Evolutionary conservation across 257 asterid genomes (phyloP), one percentile per base, ranked within the genome.

Genomic region (Ballota nigra): DNA sequence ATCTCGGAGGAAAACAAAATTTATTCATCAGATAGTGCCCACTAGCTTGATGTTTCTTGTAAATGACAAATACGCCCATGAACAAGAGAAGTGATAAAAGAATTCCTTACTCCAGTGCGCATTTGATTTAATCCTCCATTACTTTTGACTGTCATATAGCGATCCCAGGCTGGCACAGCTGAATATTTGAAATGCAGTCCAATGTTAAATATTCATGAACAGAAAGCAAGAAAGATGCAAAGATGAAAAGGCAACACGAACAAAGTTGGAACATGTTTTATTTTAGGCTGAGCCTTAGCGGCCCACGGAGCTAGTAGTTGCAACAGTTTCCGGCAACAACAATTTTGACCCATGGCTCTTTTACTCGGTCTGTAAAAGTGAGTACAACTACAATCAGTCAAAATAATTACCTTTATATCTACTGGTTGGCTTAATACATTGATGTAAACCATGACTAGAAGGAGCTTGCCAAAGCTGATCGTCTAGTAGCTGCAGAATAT

Each of bases 91-190:
- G 52, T 33, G 57, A 57, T 12, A 51, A 20, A 38, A 34, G 33
- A 77, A 66, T 28, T 26, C 77, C 88, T 83, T 76, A 94, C 98
- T 75, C 98, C 98, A 49, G 92, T 83, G 40, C 96, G 89, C 98
- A 94, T 94, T 82, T 94, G 98, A 84, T 94, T 94, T 67, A 94
- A 80, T 75, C 97, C 97, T 60, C 98, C 98, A 72, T 94, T 94
- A 83, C 97, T 75, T 71, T 81, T 86, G 66, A 91, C 99, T 45
- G 99, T 94, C 80, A 94, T 83, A 75, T 91, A 94, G 72, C 78
- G 99, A 72, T 83, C 85, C 79, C 63, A 79, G 41, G 75, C 82
- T 26, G 75, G 80, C 24, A 75, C 53, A 69, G 84, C 99, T 91
- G 89, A 69, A 76, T 13, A 79, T 75, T 55, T 53, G 76, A 64